Base-by-base conservation (phyloP, 208 protist genomes). In the Leptomonas pyrrhocoris region DNA sequence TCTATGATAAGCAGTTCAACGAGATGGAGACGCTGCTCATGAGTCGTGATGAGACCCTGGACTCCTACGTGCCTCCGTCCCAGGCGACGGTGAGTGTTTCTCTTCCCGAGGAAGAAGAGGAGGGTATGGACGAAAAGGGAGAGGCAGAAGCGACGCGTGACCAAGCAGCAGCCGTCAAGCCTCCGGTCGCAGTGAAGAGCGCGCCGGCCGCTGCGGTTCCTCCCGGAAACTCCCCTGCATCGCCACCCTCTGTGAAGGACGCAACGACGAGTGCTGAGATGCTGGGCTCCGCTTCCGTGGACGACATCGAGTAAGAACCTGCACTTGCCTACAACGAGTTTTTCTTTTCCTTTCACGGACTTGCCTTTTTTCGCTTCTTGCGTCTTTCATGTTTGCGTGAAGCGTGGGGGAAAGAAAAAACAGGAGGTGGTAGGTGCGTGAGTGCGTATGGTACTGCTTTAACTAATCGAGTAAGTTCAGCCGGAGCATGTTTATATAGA, bases 1-100 rank as follows among this genome's bases (percentile, higher is more conserved):
- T 96, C 60, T 80, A 86, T 43, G 85, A 85, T 18, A 94, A 92
- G 70, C 71, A 81, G 38, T 96, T 88, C 68, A 80, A 94, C 28
- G 83, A 90, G 51, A 94, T 96, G 85, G 88, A 96, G 70, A 62
- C 78, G 43, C 68, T 96, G 75, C 84, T 96, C 48, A 62, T 94
- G 28, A 71, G 83, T 53, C 57, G 88, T 34, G 92, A 96, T 61
- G 79, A 85, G 15, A 85, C 76, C 18, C 64, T 96, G 16, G 92
- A 96, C 55, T 59, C 63, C 2, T 88, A 81, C 60, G 68, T 78
- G 34, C 65, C 73, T 18, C 77, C 75, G 6, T 62, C 31, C 16
- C 55, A 64, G 16, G 61, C 76, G 15, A 50, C 56, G 15, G 59
- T 79, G 16, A 63, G 56, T 46, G 65, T 85, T 25, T 66, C 70